Evolutionary conservation across 2,329 filamentous ascomycete species (phyloP), one percentile per base, ranked within the genome.

Genomic region (Venturia oleaginea): DNA sequence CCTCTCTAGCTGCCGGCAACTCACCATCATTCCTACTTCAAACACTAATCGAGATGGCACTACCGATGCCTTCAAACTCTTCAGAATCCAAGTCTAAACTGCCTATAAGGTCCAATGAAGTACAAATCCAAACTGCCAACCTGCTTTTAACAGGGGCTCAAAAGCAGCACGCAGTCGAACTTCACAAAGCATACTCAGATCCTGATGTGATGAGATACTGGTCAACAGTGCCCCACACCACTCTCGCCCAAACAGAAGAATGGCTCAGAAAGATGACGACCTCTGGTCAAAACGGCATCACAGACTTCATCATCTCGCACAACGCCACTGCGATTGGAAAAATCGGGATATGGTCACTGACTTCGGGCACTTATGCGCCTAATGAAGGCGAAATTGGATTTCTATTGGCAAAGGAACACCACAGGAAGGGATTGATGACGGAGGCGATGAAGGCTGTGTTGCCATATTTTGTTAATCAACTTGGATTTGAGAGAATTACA

Each of bases 301-400:
- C 55, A 17, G 63, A 64, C 40, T 64, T 64, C 42, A 61, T 61
- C 30, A 61, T 64, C 32, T 32, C 43, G 2, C 10, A 60, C 51
- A 15, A 61, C 4, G 22, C 11, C 51, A 43, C 2, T 3, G 54
- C 63, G 19, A 61, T 64, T 15, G 63, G 63, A 2, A 64, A 64
- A 61, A 51, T 64, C 38, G 63, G 63, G 11, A 59, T 64, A 11
- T 61, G 63, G 63, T 15, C 32, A 10, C 51, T 27, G 22, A 51
- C 4, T 51, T 15, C 38, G 38, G 38, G 17, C 22, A 27, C 22
- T 4, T 22, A 51, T 27, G 3, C 15, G 46, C 51, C 27, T 8
- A n/a, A n/a, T n/a, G 54, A 24, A 15, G 43, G 42, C 34, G 63
- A 64, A 22, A 59, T 64, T 27, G 63, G 63, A 6, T 64, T 64